These are phyloP conservation scores for Yamadazyma dendronema DNA, from an alignment of 1,139 yeast genomes.

Conservation along the genomic window DNA sequence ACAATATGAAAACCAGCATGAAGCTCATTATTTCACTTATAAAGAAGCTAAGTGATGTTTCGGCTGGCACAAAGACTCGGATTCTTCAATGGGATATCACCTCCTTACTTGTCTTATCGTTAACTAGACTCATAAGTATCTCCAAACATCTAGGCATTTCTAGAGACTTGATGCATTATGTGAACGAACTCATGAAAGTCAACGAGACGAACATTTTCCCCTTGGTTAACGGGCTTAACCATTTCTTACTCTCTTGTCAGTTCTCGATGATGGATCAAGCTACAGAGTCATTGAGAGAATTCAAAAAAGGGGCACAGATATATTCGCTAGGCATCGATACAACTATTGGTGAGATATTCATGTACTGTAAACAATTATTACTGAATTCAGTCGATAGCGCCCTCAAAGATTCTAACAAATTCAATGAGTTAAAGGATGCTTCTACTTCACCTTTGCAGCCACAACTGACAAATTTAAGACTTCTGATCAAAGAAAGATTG, in stretches of 20 bases:
- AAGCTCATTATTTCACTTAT: constrained; percentile 42
- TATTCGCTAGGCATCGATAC: constrained; percentile 5
- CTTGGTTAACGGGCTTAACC: constrained; percentile 26
- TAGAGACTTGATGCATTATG: constrained; percentile 51
- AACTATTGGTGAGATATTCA: neutral
- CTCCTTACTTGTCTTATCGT: constrained; percentile 32
- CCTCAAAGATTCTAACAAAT: too few species aligned
- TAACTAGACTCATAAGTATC: constrained; percentile 29
- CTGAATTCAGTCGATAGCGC: too few species aligned
- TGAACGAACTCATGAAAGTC: constrained; percentile 45
- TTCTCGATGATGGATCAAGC: constrained; percentile 14
- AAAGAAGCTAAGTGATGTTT: constrained; percentile 29
- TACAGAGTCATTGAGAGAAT: constrained; percentile 2
- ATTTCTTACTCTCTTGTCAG: constrained; percentile 18
- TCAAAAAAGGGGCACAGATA: constrained; percentile 7
- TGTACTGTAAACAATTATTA: too few species aligned
- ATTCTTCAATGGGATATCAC: constrained; percentile 37
- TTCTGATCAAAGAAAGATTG: too few species aligned
- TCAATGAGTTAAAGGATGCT: too few species aligned
- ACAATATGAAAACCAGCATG: constrained; percentile 35
- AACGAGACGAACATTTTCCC: constrained; percentile 25
- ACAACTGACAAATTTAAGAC: too few species aligned
- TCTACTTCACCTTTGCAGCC: too few species aligned
- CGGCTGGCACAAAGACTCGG: constrained; percentile 19
- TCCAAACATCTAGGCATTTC: constrained; percentile 50